Evolutionary conservation across 306 rosid species (phyloP).

Genomic region (Biancaea sappan): DNA sequence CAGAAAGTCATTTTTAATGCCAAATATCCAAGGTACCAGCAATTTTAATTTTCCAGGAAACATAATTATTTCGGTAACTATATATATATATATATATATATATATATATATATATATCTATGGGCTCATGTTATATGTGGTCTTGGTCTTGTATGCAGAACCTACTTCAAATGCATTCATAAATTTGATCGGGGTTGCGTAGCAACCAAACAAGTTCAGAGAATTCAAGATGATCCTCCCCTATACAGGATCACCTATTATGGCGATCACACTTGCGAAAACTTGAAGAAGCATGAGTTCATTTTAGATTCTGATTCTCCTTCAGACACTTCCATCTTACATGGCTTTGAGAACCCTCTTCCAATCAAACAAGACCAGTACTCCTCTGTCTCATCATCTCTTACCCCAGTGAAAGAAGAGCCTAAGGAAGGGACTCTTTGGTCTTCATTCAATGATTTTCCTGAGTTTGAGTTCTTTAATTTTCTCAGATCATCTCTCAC

Average conservation of each 20-base stretch:
- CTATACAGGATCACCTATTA: conserved; percentile 38
- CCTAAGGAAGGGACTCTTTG: too few species aligned
- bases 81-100: neutral
- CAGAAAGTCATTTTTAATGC: neutral
- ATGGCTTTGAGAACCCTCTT: too few species aligned
- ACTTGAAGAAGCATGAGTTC: conserved; percentile 24
- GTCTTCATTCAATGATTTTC: too few species aligned
- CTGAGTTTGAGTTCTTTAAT: too few species aligned
- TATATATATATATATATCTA: neutral
- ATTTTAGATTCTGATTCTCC: neutral
- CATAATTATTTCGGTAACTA: neutral
- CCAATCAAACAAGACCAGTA: too few species aligned
- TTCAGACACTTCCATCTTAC: too few species aligned
- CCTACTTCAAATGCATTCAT: conserved; percentile 50
- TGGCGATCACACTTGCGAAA: conserved; percentile 45
- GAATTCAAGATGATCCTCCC: conserved; percentile 38
- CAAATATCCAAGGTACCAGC: neutral
- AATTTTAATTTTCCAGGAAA: neutral
- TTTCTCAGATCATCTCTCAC: too few species aligned
- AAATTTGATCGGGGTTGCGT: conserved; percentile 42
- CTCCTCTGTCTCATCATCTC: too few species aligned
- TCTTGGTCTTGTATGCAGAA: conserved; percentile 15
- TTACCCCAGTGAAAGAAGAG: too few species aligned
- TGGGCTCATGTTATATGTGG: neutral
- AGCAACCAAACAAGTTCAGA: conserved; percentile 50